These are phyloP conservation scores for Tulasnella sp. DNA, from an alignment of 768 basidiomycete genomes.

Conservation along the genomic window DNA sequence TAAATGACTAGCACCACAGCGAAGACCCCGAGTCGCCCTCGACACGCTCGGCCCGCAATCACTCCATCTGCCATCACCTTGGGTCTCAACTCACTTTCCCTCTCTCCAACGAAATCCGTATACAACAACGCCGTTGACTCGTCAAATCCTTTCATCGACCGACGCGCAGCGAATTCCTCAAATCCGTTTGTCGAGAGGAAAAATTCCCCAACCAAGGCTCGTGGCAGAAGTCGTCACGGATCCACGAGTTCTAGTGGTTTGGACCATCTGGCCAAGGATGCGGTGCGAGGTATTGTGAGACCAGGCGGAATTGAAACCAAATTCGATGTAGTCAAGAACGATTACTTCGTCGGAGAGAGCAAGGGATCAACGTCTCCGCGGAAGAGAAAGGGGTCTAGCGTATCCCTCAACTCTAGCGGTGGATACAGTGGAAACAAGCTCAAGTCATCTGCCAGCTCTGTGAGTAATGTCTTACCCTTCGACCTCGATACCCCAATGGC, in stretches of 20 bases:
- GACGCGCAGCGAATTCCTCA: slow-evolving; percentile 5
- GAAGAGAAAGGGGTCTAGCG: slow-evolving; percentile 47
- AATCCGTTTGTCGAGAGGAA: slow-evolving; percentile 5
- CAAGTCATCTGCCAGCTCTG: slow-evolving; percentile 21
- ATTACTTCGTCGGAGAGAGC: slow-evolving; percentile 64
- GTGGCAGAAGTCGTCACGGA: slow-evolving; percentile 8
- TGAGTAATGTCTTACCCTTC: slow-evolving; percentile 49
- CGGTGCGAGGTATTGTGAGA: slow-evolving; percentile 67
- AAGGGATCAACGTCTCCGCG: slow-evolving; percentile 78
- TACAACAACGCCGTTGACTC: background rate
- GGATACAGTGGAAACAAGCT: slow-evolving; percentile 2
- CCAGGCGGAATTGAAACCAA: slow-evolving; percentile 78
- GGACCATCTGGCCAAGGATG: slow-evolving; percentile 45
- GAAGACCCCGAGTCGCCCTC: slow-evolving; percentile 23
- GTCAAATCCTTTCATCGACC: slow-evolving; percentile 31
- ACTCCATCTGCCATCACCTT: slow-evolving; percentile 27
- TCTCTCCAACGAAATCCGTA: slow-evolving; percentile 27
- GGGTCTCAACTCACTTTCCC: slow-evolving; percentile 19
- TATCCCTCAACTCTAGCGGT: background rate
- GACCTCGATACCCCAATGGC: slow-evolving; percentile 34
- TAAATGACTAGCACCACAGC: background rate
- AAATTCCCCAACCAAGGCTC: background rate
- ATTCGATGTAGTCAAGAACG: slow-evolving; percentile 73
- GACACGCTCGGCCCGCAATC: slow-evolving; percentile 24
- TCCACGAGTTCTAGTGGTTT: slow-evolving; percentile 4